A percentile compares a stretch with the other conserved stretches of the same genome.
Conservation (phyloP, 1,139 yeast genomes). For the Magnusiomyces starmeri region DNA sequence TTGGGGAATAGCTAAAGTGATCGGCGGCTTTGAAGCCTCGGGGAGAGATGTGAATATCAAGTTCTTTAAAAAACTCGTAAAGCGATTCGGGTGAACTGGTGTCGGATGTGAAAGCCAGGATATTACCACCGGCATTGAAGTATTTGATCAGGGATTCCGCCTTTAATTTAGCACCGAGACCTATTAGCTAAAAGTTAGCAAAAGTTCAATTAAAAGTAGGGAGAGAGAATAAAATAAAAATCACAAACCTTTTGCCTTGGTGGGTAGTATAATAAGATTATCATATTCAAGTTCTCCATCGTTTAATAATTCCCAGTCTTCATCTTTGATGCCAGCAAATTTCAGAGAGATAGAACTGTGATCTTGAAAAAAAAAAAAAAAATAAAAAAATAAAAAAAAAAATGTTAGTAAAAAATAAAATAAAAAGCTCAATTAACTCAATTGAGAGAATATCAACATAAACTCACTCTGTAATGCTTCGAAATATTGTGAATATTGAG, state of each 20-base stretch:
- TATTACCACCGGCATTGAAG: conserved; percentile 63
- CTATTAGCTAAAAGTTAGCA: not conserved
- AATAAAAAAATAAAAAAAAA: no score
- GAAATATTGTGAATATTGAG: conserved; percentile 29
- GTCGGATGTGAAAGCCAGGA: conserved; percentile 54
- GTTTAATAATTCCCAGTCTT: conserved; percentile 34
- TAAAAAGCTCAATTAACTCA: conserved; percentile 18
- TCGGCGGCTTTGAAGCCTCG: conserved; percentile 60
- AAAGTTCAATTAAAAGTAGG: not conserved
- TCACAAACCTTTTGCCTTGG: conserved; percentile 26
- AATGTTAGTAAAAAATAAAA: no score
- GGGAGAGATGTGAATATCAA: conserved; percentile 83
- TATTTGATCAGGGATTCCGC: conserved; percentile 45
- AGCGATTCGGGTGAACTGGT: conserved; percentile 61
- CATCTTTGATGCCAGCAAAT: conserved; percentile 28
- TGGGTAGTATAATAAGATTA: conserved; percentile 50
- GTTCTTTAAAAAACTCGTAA: conserved; percentile 61
- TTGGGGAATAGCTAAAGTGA: conserved; percentile 45
- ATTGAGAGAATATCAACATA: not conserved
- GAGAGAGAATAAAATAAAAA: no score
- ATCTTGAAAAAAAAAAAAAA: no score
- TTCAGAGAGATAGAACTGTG: conserved; percentile 24
- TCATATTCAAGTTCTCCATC: conserved; percentile 44
- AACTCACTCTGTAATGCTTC: conserved; percentile 1
- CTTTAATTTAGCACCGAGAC: conserved; percentile 40